Base-by-base conservation (phyloP, 2,329 filamentous ascomycete genomes). In the Anisogramma anomala region DNA sequence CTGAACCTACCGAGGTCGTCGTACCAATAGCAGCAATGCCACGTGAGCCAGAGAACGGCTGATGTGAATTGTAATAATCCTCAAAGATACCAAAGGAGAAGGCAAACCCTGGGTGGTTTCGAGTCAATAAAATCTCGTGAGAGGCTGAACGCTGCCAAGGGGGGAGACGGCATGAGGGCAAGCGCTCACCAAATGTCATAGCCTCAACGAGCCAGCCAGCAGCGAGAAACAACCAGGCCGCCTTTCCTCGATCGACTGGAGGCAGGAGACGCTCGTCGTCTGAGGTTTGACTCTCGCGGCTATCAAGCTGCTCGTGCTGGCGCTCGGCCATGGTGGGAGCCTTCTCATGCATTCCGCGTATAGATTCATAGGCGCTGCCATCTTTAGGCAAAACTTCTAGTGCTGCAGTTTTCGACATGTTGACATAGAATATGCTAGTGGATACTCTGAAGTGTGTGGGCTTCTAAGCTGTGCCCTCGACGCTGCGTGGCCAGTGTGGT, bases 51-150 rank as follows among this genome's bases (percentile, higher is more conserved):
- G 60, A 58, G 41, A 84, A 84, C 1, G 73, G 70, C 5, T 67
- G 66, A 44, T 78, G 66, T 1, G 63, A 69, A 28, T 64, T 70
- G 55, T 84, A 84, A 56, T 82, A 79, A 36, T 79, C 68, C 50
- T 84, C 78, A 53, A 84, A 84, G 19, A 84, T 68, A 33, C 80
- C 80, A 54, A 78, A 85, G 0, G 77, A 68, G 42, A 78, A 77
- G 0, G 77, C 74, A 42, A 83, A 82, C 2, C 79, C 78, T 82
- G 27, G 15, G 15, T 19, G 30, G 9, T 15, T 14, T 3, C 14
- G 15, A n/a, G 7, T 39, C 22, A 39, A 28, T 19, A 14, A 25
- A 6, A 14, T 10, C 19, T 3, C 7, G 22, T 23, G 22, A 23
- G 22, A 23, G 22, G 22, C 22, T 6, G 6, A 23, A 5, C 22